Evolutionary conservation across 805 yeast species (phyloP), one percentile per base, ranked within the genome.

Genomic region (Komagataella mondaviorum): DNA sequence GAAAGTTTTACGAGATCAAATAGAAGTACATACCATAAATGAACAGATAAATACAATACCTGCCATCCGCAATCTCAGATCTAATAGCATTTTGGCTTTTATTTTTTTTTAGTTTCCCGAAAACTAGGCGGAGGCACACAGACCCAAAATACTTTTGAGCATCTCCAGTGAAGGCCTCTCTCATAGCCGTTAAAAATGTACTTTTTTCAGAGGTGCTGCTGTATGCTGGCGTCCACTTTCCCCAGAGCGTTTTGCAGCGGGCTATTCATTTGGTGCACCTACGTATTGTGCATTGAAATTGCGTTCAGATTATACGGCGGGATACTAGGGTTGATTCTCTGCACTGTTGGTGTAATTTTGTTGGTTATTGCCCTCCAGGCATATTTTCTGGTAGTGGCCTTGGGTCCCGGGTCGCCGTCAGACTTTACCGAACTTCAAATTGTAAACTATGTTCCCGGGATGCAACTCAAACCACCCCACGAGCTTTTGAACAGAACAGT

Each of bases 321-420:
- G 22, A 5, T 49, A 2, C 2, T 46, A 3, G 65, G 61, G 6
- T 8, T 54, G 5, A 2, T 58, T 0, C 36, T 69, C 0, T 59
- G 59, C 2, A 36, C 64, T 0, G 18, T 63, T 3, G 69, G 69
- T 0, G 23, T 66, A 0, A 23, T 56, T 14, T 57, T 77, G 8
- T 71, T 69, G 30, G 22, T 51, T 0, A 58, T 75, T 14, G 69
- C 73, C 18, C 47, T 81, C 4, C 71, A 71, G 55, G 67, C 84
- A 1, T 84, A 84, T 60, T 77, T 67, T 60, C 63, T 68, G 55
- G 76, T 81, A 3, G 69, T 82, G 1, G n/a, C 39, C 1, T 64
- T 65, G 1, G 88, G 88, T 0, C 74, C 85, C 0, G 91, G 91
- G 0, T 77, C 83, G 16, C 88, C 91, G 0, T 54, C 68, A 17